Base-by-base conservation (phyloP, 1,284 basidiomycete species). In the Cryptococcus wingfieldii region DNA sequence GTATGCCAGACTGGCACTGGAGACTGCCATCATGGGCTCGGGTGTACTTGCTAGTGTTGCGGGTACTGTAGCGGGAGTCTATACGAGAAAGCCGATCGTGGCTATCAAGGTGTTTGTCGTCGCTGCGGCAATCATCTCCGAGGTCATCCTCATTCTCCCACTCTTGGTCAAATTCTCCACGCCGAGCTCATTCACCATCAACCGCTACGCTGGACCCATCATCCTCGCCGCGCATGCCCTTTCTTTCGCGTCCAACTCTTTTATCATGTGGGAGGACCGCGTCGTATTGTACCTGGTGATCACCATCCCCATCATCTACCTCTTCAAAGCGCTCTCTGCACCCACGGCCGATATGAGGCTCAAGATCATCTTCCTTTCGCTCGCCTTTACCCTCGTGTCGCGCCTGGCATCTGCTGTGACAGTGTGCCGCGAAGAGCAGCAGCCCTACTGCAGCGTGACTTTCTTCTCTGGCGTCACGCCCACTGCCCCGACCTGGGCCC, bases 361-460 rank as follows among this genome's bases (percentile, higher is more conserved):
- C 53, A 86, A 89, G 39, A 87, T 95, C 52, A 77, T 92, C 9
- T 80, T 83, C 0, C 88, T 90, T 67, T 83, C 85, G 9, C 65
- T 82, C 4, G 68, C 88, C 3, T 86, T 87, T 59, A 83, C 86
- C 0, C 65, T 83, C n/a, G 85, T 86, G 58, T 81, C 88, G 5
- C 84, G 94, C 10, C 68, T 90, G 13, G 86, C 91, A 70, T 81
- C 85, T 0, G 72, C 83, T 53, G 87, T 86, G 68, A 90, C 91
- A 0, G 84, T 94, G 0, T 98, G 95, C 70, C 80, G 96, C 52
- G 96, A 98, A 72, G 96, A 98, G 71, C 95, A 98, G 74, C 86
- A 89, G 47, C 87, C 90, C 0, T 87, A 73, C 55, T 97, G 94
- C 72, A 79, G 82, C 55, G 86, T 91, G 51, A 93, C 91, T 0